Conservation (phyloP, 495 filamentous ascomycete genomes). For the Neurospora sp. region DNA sequence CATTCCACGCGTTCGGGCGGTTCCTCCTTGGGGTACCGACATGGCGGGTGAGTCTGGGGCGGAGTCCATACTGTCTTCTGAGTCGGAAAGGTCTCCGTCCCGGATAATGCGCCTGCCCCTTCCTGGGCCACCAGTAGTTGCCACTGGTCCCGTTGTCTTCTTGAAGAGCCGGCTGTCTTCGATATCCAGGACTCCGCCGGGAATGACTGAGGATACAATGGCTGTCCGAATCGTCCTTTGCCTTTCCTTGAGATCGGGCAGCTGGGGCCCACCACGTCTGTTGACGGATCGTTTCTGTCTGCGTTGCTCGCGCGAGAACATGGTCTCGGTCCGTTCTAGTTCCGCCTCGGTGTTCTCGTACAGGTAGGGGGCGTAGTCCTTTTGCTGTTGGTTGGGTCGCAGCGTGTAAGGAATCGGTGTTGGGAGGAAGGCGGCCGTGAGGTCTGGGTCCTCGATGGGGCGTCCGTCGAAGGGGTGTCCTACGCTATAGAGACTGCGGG, state of each 20-base stretch:
- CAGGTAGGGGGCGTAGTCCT: slow-evolving; percentile 85
- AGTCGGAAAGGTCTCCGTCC: slow-evolving; percentile 74
- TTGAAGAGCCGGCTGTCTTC: slow-evolving; percentile 86
- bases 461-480: slow-evolving; percentile 92
- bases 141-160: slow-evolving; percentile 29
- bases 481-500: slow-evolving; percentile 82
- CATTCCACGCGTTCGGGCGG: slow-evolving; percentile 79
- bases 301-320: slow-evolving; percentile 84
- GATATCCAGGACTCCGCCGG: slow-evolving; percentile 66
- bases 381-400: slow-evolving; percentile 78
- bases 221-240: slow-evolving; percentile 84
- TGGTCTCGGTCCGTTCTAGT: slow-evolving; percentile 81
- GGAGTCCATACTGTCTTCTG: slow-evolving; percentile 80
- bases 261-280: slow-evolving; percentile 81
- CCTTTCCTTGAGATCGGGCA: slow-evolving; percentile 92
- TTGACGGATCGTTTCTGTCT: slow-evolving; percentile 93
- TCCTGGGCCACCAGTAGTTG: slow-evolving; percentile 40
- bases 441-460: slow-evolving; percentile 82
- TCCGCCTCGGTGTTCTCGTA: slow-evolving; percentile 91
- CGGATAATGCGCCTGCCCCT: slow-evolving; percentile 46
- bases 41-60: slow-evolving; percentile 78
- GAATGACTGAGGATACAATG: slow-evolving; percentile 82
- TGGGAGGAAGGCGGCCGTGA: slow-evolving; percentile 73
- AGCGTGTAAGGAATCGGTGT: slow-evolving; percentile 76
- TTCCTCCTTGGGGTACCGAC: slow-evolving; percentile 64